Conservation (phyloP, 352 stramenopile genomes). For the Phytopythium vexans region DNA sequence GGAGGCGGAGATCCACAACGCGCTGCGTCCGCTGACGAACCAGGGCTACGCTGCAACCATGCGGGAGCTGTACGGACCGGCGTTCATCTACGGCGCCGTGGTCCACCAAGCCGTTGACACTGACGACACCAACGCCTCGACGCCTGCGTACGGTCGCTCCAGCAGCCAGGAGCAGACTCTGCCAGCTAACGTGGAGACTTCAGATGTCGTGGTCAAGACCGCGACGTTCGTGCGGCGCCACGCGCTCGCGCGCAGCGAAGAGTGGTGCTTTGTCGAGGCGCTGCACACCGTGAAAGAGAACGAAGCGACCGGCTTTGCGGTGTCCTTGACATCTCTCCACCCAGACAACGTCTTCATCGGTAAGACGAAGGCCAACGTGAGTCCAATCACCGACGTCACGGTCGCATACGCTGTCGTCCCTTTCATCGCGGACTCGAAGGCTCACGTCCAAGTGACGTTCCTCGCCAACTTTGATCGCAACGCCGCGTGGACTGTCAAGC, state of each 20-base stretch:
- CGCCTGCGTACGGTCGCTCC: neutral
- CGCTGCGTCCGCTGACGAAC: conserved; percentile 27
- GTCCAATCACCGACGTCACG: conserved; percentile 13
- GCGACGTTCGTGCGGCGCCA: conserved; percentile 43
- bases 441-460: conserved; percentile 33
- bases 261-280: conserved; percentile 45
- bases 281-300: conserved; percentile 14
- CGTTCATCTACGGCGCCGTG: conserved; percentile 51
- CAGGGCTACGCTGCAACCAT: conserved; percentile 34
- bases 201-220: conserved; percentile 37
- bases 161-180: too few relatives aligned
- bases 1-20: conserved; percentile 29
- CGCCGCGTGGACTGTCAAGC: conserved; percentile 4
- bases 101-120: conserved; percentile 30
- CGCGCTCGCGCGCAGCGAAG: conserved; percentile 40
- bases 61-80: conserved; percentile 33
- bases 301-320: conserved; percentile 20
- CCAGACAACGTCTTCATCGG: conserved; percentile 40
- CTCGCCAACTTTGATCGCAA: conserved; percentile 25
- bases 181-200: neutral
- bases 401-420: conserved; percentile 29
- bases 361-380: conserved; percentile 35
- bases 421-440: conserved; percentile 1
- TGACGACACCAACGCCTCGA: conserved; percentile 2
- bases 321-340: conserved; percentile 34